Base-by-base conservation (phyloP, 1,284 basidiomycete genomes). In the Ceratobasidium theobromae region DNA sequence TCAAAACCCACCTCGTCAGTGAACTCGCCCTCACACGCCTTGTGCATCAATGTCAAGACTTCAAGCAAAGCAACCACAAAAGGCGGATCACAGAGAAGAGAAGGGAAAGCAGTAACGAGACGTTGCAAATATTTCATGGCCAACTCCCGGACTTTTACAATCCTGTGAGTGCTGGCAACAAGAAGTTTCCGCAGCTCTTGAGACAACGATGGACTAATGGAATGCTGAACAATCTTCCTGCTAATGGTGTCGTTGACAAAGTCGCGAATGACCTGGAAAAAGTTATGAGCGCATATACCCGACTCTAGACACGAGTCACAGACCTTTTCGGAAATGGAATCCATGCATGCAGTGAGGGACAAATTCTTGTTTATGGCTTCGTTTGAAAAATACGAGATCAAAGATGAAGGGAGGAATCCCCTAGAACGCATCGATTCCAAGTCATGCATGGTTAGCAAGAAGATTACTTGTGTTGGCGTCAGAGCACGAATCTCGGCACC, bases 11-110 rank as follows among this genome's bases (percentile, higher is more conserved):
- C 93, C 84, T 98, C 96, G 76, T 98, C 93, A 9, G 85, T 81
- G 73, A 87, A 94, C 78, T 98, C 93, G 68, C 93, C 89, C 76
- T 98, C 93, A 74, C 94, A 95, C 0, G 91, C 87, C 57, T 87
- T 84, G 65, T 95, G 86, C 70, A 99, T 79, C 12, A 98, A 80
- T 0, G 96, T 98, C 67, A 99, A 80, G 46, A 94, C 88, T 75
- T 99, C 97, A 46, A 99, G 81, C 67, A 98, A 89, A 28, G 91
- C 86, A 71, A 89, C 92, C 4, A 99, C 91, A 35, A 98, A 82
- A 12, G 88, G 83, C 11, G 88, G 84, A 74, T 96, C 90, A 76
- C 95, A 98, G 83, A 98, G 89, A 68, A 99, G 79, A 6, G 93
- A 94, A 0, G 97, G 95, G 77, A 98, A 97, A 1, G 91, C 92